A percentile compares a stretch with the other conserved stretches of the same genome.
phyloP scores from a whole-genome alignment of 2,329 filamentous ascomycete genomes.

The Shiraia sp. region DNA sequence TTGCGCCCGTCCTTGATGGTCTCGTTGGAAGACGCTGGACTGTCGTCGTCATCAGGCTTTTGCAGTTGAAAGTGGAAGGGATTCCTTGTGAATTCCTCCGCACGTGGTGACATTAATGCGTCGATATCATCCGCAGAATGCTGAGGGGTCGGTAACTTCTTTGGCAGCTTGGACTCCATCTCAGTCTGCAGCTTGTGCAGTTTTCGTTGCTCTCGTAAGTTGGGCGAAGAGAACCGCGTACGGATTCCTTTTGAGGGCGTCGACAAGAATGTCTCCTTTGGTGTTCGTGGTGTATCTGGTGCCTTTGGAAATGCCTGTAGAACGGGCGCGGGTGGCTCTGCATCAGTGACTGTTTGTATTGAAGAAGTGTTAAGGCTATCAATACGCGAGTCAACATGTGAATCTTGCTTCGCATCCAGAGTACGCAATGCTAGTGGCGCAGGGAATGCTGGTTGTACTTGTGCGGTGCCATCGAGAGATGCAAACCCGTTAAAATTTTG shows the following conservation, averaged over 20 bases:
- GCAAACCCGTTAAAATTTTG: constrained; percentile 40
- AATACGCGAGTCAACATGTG: constrained; percentile 16
- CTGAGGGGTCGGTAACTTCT: constrained; percentile 24
- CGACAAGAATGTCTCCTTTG: constrained; percentile 27
- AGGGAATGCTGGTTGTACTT: constrained; percentile 24
- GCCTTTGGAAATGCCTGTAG: constrained; percentile 12
- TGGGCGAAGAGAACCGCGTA: constrained; percentile 46
- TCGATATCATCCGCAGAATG: constrained; percentile 49
- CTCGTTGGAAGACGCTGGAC: constrained; percentile 38
- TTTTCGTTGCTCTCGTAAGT: constrained; percentile 42
- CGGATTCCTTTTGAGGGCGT: constrained; percentile 36
- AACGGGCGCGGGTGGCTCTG: constrained; percentile 12
- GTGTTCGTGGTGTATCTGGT: constrained; percentile 18
- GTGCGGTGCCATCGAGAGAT: constrained; percentile 41
- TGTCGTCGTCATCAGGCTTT: constrained; percentile 27
- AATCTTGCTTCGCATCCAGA: constrained; percentile 13
- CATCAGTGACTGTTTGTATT: constrained; percentile 9
- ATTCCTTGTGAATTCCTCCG: constrained; percentile 69
- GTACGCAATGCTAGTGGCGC: constrained; percentile 11
- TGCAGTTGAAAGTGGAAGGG: constrained; percentile 43
- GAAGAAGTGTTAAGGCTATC: constrained; percentile 31
- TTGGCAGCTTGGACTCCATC: constrained; percentile 43
- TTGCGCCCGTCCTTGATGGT: constrained; percentile 36
- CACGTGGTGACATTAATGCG: constrained; percentile 70
- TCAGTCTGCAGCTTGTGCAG: constrained; percentile 46